Base-by-base conservation (phyloP, 2,329 filamentous ascomycete species). In the Fusarium bactridioides region DNA sequence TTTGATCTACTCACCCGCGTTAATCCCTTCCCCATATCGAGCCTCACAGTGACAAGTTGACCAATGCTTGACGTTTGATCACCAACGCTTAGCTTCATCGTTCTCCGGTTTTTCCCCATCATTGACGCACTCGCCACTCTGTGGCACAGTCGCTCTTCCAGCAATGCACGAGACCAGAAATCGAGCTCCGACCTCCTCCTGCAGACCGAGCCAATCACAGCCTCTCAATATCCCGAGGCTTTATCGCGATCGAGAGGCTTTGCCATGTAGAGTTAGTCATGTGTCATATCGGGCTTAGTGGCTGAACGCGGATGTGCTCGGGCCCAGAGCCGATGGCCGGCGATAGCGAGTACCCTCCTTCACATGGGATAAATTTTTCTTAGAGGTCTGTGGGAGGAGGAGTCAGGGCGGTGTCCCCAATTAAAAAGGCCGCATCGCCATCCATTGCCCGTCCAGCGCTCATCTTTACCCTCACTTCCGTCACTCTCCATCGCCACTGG, bases 301-400 rank as follows among this genome's bases (percentile, higher is more conserved):
- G 12, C 27, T 7, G 5, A 19, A 5, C 37, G 54, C 67, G 70
- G 72, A 64, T 64, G 65, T 63, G 75, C 74, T 72, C 61, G 69
- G 76, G 56, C 64, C 58, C 70, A 72, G 33, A 70, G 70, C 73
- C 75, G 75, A 76, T 51, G 65, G 62, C 75, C 75, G 74, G 75
- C 75, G 75, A 77, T 75, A 76, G 75, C 74, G 75, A 75, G 65
- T 50, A 53, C 29, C 27, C 29, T 23, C 38, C 67, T 78, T 78
- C 76, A 78, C 76, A 78, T 78, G 76, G 69, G 67, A 65, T 69
- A 76, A 69, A 72, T 77, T 77, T 78, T 73, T 66, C 68, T 27
- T 29, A 54, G 33, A 54, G 50, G 50, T 31, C 31, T 5, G 50
- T 54, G 19, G 23, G 9, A 64, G 45, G 45, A 72, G 68, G 55